phyloP scores from a whole-genome alignment of 139 green algal genomes.

The Nannochloris sp. region DNA sequence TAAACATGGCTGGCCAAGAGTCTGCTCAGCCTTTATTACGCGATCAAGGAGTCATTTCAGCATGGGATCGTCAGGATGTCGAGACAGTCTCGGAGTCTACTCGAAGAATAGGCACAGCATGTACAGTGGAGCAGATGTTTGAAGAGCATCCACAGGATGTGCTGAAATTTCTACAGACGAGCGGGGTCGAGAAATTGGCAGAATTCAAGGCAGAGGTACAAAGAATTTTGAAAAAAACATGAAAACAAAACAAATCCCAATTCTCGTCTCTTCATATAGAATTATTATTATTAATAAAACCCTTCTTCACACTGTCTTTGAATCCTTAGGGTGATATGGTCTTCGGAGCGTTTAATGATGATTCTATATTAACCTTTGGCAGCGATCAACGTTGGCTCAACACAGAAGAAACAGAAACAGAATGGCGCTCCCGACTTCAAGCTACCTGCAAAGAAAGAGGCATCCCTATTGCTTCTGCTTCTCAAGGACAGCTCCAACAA shows the following conservation, averaged over 20 bases:
- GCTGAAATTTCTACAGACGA: constrained; percentile 11
- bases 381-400: constrained; percentile 11
- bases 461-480: too few relatives aligned
- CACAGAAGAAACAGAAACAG: constrained; percentile 19
- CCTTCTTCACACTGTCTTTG: background rate
- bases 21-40: background rate
- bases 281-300: too few relatives aligned
- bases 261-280: too few relatives aligned
- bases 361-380: constrained; percentile 22
- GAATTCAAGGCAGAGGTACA: constrained; percentile 7
- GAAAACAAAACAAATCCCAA: too few relatives aligned
- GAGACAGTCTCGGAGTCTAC: background rate
- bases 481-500: background rate
- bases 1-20: too few relatives aligned
- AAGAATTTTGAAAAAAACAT: too few relatives aligned
- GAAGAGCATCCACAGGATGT: background rate
- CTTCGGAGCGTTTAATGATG: constrained; percentile 2
- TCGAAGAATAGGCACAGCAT: background rate
- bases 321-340: background rate
- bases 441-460: background rate
- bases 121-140: background rate
- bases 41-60: background rate
- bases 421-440: constrained; percentile 11
- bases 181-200: constrained; percentile 3
- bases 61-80: background rate